Percentiles rank a stretch among this genome's conserved stretches.
Conservation (phyloP, 148 eudicot species). For the Gaultheria prostrata region DNA sequence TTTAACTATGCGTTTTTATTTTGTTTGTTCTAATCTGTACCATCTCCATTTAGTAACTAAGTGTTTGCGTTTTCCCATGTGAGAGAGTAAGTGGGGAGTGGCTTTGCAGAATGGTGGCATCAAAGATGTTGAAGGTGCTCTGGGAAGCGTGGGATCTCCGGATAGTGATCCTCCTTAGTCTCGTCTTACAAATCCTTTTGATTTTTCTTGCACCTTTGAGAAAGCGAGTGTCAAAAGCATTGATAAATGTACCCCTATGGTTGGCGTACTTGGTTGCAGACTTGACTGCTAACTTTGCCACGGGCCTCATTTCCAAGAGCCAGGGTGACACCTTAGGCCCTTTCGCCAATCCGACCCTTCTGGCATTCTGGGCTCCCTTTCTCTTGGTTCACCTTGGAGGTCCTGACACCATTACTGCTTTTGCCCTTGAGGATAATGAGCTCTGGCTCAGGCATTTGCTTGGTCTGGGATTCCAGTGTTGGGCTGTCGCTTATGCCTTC, state of each 20-base stretch:
- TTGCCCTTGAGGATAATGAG: constrained; percentile 40
- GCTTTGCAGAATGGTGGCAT: neutral
- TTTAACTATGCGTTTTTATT: neutral
- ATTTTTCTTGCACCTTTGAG: constrained; percentile 27
- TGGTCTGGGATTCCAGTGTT: constrained; percentile 30
- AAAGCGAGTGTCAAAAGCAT: constrained; percentile 19
- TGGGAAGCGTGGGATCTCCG: constrained; percentile 34
- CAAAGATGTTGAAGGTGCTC: neutral
- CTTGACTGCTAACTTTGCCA: constrained; percentile 29
- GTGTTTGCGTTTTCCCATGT: neutral
- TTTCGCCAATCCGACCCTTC: neutral
- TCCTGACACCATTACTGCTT: constrained; percentile 40
- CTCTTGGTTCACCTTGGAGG: constrained; percentile 42
- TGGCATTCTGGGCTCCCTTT: constrained; percentile 40
- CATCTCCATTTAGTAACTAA: neutral
- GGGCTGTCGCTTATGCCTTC: constrained; percentile 28
- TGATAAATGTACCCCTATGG: constrained; percentile 31
- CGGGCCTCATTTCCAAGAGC: constrained; percentile 39
- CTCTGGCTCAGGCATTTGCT: constrained; percentile 40
- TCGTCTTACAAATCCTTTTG: constrained; percentile 26
- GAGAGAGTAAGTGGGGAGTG: neutral
- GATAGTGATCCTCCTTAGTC: constrained; percentile 26
- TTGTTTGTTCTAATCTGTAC: neutral
- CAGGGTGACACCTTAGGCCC: neutral
- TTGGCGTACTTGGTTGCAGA: constrained; percentile 41